Evolutionary conservation across 78 protist genomes (phyloP).

Genomic region (Acrasis kona): DNA sequence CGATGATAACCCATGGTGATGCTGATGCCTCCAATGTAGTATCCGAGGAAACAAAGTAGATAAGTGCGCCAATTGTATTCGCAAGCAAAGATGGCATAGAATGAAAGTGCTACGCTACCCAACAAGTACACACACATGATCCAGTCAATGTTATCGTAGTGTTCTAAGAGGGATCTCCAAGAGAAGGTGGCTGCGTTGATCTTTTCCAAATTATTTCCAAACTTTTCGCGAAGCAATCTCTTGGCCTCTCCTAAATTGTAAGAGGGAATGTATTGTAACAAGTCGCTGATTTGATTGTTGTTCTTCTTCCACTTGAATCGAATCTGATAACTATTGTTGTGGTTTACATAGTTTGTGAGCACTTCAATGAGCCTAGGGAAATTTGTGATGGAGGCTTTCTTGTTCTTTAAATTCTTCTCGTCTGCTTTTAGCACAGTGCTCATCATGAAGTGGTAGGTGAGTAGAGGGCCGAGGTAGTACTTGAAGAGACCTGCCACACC

Average conservation of each 20-base stretch:
- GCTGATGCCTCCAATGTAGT: conserved; percentile 9
- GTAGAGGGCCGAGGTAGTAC: not conserved
- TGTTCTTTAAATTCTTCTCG: not conserved
- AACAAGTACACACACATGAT: not conserved
- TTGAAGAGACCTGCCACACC: not conserved
- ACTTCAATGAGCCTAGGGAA: no score
- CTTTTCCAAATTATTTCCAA: not conserved
- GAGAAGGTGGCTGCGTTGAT: not conserved
- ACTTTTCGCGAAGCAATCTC: not conserved
- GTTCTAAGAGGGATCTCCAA: not conserved
- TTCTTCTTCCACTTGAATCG: no score
- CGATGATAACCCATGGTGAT: conserved; percentile 47
- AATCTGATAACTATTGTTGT: no score
- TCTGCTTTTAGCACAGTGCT: not conserved
- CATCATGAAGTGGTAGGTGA: not conserved
- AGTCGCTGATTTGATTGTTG: no score
- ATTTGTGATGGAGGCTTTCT: no score
- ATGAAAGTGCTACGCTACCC: not conserved
- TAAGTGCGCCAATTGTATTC: not conserved
- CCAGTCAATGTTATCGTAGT: not conserved
- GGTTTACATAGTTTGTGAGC: no score
- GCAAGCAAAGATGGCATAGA: not conserved
- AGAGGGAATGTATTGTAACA: not conserved
- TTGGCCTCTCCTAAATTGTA: not conserved
- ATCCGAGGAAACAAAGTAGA: not conserved